A percentile compares a stretch with the other conserved stretches of the same genome.
Conservation (phyloP, 257 asterid species). For the Ilex asprella region DNA sequence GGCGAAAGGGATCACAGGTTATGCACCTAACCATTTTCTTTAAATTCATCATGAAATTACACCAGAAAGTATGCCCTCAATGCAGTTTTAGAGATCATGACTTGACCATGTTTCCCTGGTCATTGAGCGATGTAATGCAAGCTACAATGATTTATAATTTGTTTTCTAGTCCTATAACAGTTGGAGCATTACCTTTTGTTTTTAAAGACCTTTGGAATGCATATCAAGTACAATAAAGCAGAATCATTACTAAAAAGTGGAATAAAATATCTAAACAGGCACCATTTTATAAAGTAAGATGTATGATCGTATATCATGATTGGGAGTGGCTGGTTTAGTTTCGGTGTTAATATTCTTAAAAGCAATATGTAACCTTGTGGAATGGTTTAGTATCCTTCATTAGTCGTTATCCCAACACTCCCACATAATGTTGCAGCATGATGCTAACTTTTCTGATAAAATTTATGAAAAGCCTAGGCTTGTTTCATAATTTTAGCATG, state of each 20-base stretch:
- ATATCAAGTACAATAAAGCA: not conserved
- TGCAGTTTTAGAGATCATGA: not conserved
- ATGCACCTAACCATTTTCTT: slow-evolving; percentile 7
- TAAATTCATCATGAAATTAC: slow-evolving; percentile 3
- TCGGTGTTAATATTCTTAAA: too few relatives aligned
- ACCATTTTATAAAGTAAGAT: not conserved
- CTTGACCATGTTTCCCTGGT: not conserved
- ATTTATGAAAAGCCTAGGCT: too few relatives aligned
- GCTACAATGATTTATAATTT: too few relatives aligned
- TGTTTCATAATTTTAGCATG: too few relatives aligned
- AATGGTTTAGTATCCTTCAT: too few relatives aligned
- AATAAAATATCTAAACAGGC: too few relatives aligned
- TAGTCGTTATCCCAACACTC: not conserved
- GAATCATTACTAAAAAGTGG: not conserved
- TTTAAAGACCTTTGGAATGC: not conserved
- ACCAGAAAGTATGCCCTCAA: not conserved
- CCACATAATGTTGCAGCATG: not conserved
- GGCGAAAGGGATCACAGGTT: slow-evolving; percentile 99
- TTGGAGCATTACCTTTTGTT: not conserved
- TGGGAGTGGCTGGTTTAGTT: too few relatives aligned
- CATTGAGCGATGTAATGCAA: too few relatives aligned
- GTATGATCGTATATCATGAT: too few relatives aligned
- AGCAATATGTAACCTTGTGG: too few relatives aligned
- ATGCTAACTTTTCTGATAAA: too few relatives aligned
- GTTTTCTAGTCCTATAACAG: not conserved